phyloP scores from a whole-genome alignment of 257 asterid genomes.

The Asclepias syriaca region DNA sequence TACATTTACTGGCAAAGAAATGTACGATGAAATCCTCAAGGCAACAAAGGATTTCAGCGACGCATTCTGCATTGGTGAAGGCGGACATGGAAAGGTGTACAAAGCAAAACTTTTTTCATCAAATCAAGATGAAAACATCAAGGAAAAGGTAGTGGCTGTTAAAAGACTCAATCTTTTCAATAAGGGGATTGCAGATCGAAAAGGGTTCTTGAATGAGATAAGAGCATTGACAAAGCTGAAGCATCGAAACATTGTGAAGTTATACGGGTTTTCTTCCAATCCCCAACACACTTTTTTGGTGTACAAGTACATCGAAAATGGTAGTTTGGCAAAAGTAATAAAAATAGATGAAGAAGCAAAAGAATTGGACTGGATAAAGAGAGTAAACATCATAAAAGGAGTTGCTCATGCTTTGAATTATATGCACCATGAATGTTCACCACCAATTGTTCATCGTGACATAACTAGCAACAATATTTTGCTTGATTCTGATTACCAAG shows the following conservation, averaged over 20 bases:
- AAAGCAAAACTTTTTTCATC: conserved; percentile 20
- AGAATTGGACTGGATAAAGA: not conserved
- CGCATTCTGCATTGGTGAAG: conserved; percentile 28
- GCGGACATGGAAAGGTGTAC: conserved; percentile 34
- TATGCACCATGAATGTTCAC: not conserved
- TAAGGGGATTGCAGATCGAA: not conserved
- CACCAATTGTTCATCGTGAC: not conserved
- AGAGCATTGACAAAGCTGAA: not conserved
- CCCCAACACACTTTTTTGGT: not conserved
- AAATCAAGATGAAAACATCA: too few relatives aligned
- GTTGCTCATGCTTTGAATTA: not conserved
- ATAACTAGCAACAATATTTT: not conserved
- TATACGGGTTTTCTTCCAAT: not conserved
- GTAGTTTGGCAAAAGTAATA: not conserved
- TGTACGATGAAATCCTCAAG: conserved; percentile 23
- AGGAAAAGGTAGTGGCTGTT: conserved; percentile 1
- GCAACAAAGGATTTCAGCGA: conserved; percentile 25
- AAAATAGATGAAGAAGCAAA: not conserved
- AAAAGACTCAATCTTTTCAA: conserved; percentile 7
- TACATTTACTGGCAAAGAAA: conserved; percentile 26
- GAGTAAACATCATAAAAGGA: not conserved
- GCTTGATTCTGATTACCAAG: not conserved
- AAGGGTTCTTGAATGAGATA: conserved; percentile 26
- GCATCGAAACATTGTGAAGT: not conserved
- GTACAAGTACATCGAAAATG: not conserved